A percentile compares a stretch with the other conserved stretches of the same genome.
Evolutionary conservation across 192 early-diverging fungal genomes (phyloP).

Genomic region (Entrophospora sp.): DNA sequence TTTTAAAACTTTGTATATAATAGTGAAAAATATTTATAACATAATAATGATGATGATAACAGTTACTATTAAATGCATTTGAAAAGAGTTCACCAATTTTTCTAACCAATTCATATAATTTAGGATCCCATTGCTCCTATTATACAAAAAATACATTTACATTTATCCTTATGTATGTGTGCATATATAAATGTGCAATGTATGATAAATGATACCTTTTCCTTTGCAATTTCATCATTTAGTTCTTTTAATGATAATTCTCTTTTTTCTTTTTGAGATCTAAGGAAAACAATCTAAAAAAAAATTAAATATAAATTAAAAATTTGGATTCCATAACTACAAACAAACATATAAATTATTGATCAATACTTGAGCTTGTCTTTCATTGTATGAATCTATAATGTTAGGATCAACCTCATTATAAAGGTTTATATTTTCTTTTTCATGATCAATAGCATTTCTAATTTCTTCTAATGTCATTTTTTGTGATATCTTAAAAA

Average conservation of each 20-base stretch:
- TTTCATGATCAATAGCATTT: constrained; percentile 43
- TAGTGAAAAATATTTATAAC: not conserved
- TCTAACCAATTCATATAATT: constrained; percentile 49
- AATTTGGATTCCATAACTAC: too few relatives aligned
- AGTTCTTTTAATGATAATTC: too few relatives aligned
- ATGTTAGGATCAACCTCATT: constrained; percentile 45
- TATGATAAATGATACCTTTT: constrained; percentile 24
- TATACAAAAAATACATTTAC: not conserved
- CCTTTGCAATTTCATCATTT: constrained; percentile 24
- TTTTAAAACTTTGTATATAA: not conserved
- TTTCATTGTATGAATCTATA: constrained; percentile 59
- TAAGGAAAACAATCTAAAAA: constrained; percentile 35
- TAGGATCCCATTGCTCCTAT: constrained; percentile 58
- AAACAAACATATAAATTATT: not conserved
- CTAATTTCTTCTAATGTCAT: constrained; percentile 56
- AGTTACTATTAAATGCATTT: constrained; percentile 59
- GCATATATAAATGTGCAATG: too few relatives aligned
- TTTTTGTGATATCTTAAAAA: constrained; percentile 24
- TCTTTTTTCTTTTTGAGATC: too few relatives aligned
- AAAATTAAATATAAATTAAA: not conserved
- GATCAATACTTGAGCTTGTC: constrained; percentile 40
- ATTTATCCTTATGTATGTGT: too few relatives aligned
- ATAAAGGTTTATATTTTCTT: constrained; percentile 46
- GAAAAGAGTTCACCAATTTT: constrained; percentile 64
- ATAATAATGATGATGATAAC: too few relatives aligned